Evolutionary conservation across 1,284 basidiomycete genomes (phyloP).

Genomic region (Wallemia hederae): DNA sequence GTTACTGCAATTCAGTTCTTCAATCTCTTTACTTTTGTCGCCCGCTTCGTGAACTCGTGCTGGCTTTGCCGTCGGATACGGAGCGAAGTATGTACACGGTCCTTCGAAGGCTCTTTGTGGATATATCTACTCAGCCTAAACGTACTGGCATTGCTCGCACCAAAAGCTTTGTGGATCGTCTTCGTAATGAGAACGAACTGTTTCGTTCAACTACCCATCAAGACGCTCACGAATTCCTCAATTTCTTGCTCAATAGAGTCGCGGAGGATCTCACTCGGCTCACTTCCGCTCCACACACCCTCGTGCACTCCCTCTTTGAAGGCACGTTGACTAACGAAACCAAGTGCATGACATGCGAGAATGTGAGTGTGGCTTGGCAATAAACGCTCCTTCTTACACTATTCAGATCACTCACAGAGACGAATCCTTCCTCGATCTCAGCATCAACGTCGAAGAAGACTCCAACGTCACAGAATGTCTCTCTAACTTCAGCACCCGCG

Average conservation of each 20-base stretch:
- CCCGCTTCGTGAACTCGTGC: constrained; percentile 47
- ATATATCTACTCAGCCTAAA: constrained; percentile 28
- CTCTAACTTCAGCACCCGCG: constrained; percentile 80
- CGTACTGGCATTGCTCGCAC: constrained; percentile 53
- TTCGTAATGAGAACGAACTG: constrained; percentile 58
- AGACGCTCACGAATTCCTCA: constrained; percentile 90
- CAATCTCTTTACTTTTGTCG: constrained; percentile 73
- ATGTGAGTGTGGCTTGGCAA: constrained; percentile 21
- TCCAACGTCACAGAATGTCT: constrained; percentile 82
- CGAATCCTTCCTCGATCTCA: constrained; percentile 83
- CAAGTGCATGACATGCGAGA: constrained; percentile 86
- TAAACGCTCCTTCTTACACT: not conserved
- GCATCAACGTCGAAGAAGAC: constrained; percentile 93
- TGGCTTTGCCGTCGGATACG: not conserved
- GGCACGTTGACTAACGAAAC: constrained; percentile 87
- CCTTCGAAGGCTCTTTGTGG: constrained; percentile 58
- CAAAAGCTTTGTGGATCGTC: constrained; percentile 60
- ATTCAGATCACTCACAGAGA: constrained; percentile 67
- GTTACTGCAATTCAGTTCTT: constrained; percentile 90
- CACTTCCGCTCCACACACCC: constrained; percentile 25
- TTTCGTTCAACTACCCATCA: constrained; percentile 71
- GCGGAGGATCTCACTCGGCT: constrained; percentile 42
- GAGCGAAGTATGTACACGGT: constrained; percentile 35
- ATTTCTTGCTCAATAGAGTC: constrained; percentile 71
- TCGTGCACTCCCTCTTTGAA: constrained; percentile 76